Conservation (phyloP, 768 basidiomycete genomes). For the Pleurotus cornucopiae region DNA sequence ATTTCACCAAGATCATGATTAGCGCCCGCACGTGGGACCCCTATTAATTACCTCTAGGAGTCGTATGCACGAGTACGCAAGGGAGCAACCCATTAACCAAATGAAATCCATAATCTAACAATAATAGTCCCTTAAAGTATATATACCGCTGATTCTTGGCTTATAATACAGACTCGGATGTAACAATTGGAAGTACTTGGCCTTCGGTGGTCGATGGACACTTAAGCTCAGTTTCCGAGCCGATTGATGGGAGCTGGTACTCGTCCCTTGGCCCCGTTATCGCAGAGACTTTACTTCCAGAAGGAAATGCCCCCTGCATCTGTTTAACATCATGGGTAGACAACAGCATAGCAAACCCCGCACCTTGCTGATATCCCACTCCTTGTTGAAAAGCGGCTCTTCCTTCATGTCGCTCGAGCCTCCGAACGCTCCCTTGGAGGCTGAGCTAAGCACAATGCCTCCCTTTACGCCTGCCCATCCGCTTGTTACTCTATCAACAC, state of each 20-base stretch:
- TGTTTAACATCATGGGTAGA: not conserved
- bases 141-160: too few species aligned
- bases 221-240: not conserved
- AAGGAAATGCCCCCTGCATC: not conserved
- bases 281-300: not conserved
- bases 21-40: too few species aligned
- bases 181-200: not conserved
- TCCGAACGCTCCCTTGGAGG: not conserved
- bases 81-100: not conserved
- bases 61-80: too few species aligned
- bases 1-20: too few species aligned
- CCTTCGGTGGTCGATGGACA: not conserved
- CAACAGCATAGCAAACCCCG: not conserved
- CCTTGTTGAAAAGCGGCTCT: not conserved
- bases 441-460: not conserved
- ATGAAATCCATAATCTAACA: too few species aligned
- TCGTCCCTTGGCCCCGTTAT: not conserved
- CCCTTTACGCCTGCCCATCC: not conserved
- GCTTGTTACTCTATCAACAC: too few species aligned
- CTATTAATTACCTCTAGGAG: too few species aligned
- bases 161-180: not conserved
- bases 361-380: slow-evolving; percentile 1
- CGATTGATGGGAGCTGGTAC: not conserved
- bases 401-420: not conserved
- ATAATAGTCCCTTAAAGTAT: too few species aligned